Base-by-base conservation (phyloP, 352 stramenopile genomes). In the Globisporangium barbulae region DNA sequence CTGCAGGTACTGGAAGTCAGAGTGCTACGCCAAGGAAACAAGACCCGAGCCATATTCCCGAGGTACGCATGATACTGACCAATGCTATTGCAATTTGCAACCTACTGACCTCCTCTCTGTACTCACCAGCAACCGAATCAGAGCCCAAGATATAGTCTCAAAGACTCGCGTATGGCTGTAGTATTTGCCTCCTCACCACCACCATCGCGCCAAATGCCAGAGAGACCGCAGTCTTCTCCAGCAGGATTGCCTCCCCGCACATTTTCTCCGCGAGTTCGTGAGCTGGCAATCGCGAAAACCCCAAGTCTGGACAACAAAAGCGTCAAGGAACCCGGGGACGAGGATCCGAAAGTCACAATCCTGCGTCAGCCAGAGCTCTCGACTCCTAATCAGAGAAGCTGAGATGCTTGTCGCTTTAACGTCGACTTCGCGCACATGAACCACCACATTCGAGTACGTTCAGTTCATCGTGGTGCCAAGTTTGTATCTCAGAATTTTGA, bases 161-260 rank as follows among this genome's bases (percentile, higher is more conserved):
- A 56, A 56, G 28, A 17, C 12, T 3, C 28, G 15, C 12, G 41
- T 31, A 7, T 39, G 25, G 1, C 9, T 30, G 44, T 37, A 22
- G n/a, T n/a, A n/a, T n/a, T n/a, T n/a, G n/a, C 19, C n/a, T 21
- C 7, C 7, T 35, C 52, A 22, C 3, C 31, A 48, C 17, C 5
- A 39, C 17, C 9, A 4, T 12, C 4, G 12, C 44, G 37, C 6
- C 65, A 62, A 5, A 63, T 65, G 6, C 79, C 79, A 19, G 61
- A 64, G 35, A 65, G 79, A 42, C 79, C 79, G 9, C 79, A 86
- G 52, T 88, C 79, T 5, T 88, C 77, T 19, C 77, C 79, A 9
- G 76, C 70, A 58, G 69, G 65, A 2, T 37, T 62, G 2, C 21
- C 35, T 5, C 64, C 67, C 19, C 70, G 73, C 31, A 68, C 68